Evolutionary conservation across 2,329 filamentous ascomycete genomes (phyloP).

Genomic region (Beauveria rudraprayagi): DNA sequence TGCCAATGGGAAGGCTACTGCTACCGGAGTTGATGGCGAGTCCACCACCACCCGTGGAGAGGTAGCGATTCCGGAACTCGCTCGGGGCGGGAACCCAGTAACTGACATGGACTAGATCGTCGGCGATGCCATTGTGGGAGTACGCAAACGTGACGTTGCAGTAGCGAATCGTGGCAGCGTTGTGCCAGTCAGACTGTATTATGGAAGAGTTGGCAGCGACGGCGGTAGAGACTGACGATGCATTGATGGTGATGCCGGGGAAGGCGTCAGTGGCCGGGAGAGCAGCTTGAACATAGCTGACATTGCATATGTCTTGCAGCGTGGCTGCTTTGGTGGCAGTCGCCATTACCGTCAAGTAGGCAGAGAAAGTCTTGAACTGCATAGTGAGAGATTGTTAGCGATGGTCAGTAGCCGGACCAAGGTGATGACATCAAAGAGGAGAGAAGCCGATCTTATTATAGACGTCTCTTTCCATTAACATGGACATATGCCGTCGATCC

Average conservation of each 20-base stretch:
- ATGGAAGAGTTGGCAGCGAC: conserved; percentile 26
- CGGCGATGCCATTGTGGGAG: conserved; percentile 30
- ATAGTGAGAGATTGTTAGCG: neutral
- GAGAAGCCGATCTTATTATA: no score
- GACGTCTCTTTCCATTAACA: neutral
- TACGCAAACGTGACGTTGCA: conserved; percentile 41
- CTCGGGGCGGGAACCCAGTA: conserved; percentile 35
- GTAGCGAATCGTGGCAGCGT: conserved; percentile 27
- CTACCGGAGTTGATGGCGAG: conserved; percentile 33
- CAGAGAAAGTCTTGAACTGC: neutral
- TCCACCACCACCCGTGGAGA: conserved; percentile 39
- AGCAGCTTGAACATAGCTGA: neutral
- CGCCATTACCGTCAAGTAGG: neutral
- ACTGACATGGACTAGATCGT: conserved; percentile 25
- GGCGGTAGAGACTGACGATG: conserved; percentile 20
- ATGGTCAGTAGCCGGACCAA: neutral
- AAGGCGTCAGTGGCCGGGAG: conserved; percentile 1
- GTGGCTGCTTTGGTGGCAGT: neutral
- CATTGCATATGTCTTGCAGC: neutral
- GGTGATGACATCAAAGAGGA: neutral
- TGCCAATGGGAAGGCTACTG: conserved; percentile 28
- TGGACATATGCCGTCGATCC: neutral
- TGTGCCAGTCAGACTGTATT: conserved; percentile 20
- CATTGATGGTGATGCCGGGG: conserved; percentile 21
- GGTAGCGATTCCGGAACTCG: conserved; percentile 36